A percentile compares a stretch with the other conserved stretches of the same genome.
Evolutionary conservation across 129 eudicot genomes (phyloP).

Genomic region (Helianthus tuberosus): DNA sequence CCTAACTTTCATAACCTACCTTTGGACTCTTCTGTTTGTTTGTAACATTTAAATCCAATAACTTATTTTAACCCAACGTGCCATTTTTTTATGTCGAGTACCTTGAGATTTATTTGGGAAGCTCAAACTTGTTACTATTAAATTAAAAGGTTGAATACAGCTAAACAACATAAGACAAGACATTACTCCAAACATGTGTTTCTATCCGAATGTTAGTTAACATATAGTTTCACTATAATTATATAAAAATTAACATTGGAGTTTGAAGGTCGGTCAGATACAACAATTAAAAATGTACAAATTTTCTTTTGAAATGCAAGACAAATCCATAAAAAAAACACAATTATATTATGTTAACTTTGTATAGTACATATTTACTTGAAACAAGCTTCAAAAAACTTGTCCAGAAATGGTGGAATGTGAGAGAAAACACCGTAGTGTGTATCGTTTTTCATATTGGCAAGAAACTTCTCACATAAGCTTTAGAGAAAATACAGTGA

Average conservation of each 20-base stretch:
- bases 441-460: not conserved
- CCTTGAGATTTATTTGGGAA: no score
- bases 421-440: not conserved
- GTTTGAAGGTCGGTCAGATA: not conserved
- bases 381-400: conserved; percentile 15
- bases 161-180: not conserved
- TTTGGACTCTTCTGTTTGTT: not conserved
- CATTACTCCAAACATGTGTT: not conserved
- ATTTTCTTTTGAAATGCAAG: not conserved
- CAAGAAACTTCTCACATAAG: not conserved
- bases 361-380: conserved; percentile 16
- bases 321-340: not conserved
- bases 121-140: no score
- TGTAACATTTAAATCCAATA: not conserved
- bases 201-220: not conserved
- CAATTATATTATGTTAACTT: conserved; percentile 3
- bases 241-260: not conserved
- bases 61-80: not conserved
- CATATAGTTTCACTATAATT: no score
- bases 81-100: not conserved
- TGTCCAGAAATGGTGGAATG: conserved; percentile 1
- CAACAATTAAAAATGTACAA: not conserved
- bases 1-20: conserved; percentile 6
- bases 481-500: not conserved
- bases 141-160: no score